phyloP scores from a whole-genome alignment of 108 stramenopile species.

The Chaetoceros muelleri region DNA sequence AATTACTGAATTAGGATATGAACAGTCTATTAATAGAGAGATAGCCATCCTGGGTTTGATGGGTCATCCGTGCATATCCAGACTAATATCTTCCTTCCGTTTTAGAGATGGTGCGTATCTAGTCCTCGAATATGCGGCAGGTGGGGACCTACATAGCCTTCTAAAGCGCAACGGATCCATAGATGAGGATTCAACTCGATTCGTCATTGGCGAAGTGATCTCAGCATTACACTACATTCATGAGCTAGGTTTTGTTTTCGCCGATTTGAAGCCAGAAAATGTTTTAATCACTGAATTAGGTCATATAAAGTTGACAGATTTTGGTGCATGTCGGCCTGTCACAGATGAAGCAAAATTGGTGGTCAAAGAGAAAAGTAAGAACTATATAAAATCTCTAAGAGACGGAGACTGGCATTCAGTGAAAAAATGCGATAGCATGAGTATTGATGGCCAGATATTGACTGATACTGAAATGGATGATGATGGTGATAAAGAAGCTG shows the following conservation, averaged over 20 bases:
- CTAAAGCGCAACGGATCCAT: slow-evolving; percentile 78
- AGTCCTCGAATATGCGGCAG: slow-evolving; percentile 90
- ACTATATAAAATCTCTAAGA: slow-evolving; percentile 52
- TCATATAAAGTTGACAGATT: slow-evolving; percentile 94
- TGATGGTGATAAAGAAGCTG: slow-evolving; percentile 13
- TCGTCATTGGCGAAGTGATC: slow-evolving; percentile 83
- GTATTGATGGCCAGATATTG: slow-evolving; percentile 5
- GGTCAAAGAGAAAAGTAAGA: slow-evolving; percentile 26
- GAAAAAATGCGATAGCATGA: not conserved
- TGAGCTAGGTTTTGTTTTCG: slow-evolving; percentile 71
- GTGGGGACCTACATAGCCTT: slow-evolving; percentile 87
- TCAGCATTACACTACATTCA: slow-evolving; percentile 89
- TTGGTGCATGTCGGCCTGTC: slow-evolving; percentile 87
- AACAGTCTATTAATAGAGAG: slow-evolving; percentile 77
- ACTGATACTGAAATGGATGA: slow-evolving; percentile 16
- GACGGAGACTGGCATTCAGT: slow-evolving; percentile 83
- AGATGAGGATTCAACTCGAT: slow-evolving; percentile 76
- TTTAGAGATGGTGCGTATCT: slow-evolving; percentile 87
- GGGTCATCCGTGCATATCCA: slow-evolving; percentile 86
- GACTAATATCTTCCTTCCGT: slow-evolving; percentile 87
- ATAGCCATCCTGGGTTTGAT: slow-evolving; percentile 77
- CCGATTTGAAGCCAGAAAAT: slow-evolving; percentile 93
- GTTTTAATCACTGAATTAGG: slow-evolving; percentile 89
- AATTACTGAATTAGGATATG: slow-evolving; percentile 76
- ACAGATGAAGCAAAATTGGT: slow-evolving; percentile 47